A percentile compares a stretch with the other conserved stretches of the same genome.
Conservation (phyloP, 768 basidiomycete genomes). For the Tulasnella sp. region DNA sequence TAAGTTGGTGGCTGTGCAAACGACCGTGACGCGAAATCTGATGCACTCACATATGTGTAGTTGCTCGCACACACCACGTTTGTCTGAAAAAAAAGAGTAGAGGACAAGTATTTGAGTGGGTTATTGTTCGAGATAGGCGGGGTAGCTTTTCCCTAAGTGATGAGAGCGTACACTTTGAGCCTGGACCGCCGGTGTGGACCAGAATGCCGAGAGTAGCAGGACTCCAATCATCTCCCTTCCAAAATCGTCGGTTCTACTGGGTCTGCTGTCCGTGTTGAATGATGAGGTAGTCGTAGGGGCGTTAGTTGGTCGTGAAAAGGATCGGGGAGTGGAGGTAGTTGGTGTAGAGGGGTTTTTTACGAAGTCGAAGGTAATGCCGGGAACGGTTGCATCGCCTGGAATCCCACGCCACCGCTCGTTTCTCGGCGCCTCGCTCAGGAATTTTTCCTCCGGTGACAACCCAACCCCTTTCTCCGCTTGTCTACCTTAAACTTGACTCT, state of each 20-base stretch:
- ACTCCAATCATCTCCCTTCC: not conserved
- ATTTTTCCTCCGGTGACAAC: too few relatives aligned
- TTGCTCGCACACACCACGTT: not conserved
- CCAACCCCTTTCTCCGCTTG: too few relatives aligned
- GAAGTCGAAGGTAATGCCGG: too few relatives aligned
- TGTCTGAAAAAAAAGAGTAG: not conserved
- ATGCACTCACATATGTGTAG: not conserved
- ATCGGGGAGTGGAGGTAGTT: not conserved
- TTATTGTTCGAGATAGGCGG: not conserved
- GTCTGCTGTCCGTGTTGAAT: not conserved
- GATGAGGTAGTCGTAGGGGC: not conserved
- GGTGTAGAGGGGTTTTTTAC: too few relatives aligned
- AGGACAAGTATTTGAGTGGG: too few relatives aligned
- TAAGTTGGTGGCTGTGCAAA: not conserved
- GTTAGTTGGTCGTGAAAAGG: not conserved
- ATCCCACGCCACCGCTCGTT: too few relatives aligned
- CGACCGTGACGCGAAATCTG: not conserved
- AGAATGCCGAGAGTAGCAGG: not conserved
- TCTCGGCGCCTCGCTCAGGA: too few relatives aligned
- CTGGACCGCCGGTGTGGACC: not conserved
- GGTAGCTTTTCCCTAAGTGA: not conserved
- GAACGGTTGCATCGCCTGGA: too few relatives aligned
- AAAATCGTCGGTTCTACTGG: not conserved
- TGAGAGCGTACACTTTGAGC: constrained; percentile 8
- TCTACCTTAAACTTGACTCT: too few relatives aligned